Percentiles rank a stretch among this genome's conserved stretches.
phyloP scores from a whole-genome alignment of 1,284 basidiomycete genomes.

The Sanghuangporus sanghuang region DNA sequence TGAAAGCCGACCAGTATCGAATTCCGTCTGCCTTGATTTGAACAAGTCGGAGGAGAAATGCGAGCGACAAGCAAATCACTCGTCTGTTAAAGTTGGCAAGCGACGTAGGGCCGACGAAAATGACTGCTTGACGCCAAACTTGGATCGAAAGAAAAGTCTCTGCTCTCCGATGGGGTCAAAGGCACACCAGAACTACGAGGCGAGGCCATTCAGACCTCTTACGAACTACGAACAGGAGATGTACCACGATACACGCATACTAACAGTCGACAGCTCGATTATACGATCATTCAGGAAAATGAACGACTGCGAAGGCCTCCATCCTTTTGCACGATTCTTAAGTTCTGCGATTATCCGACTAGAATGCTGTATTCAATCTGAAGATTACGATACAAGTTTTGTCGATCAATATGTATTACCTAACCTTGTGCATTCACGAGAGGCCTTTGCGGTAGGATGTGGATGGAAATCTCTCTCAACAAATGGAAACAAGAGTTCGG shows the following conservation, averaged over 20 bases:
- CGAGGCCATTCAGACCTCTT: not conserved
- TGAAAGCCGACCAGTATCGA: not conserved
- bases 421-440: not conserved
- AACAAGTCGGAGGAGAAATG: not conserved
- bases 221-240: not conserved
- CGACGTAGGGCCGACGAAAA: not conserved
- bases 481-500: not conserved
- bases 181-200: not conserved
- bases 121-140: too few relatives aligned
- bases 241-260: not conserved
- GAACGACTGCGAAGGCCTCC: not conserved
- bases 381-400: not conserved
- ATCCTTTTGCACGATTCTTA: not conserved
- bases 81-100: not conserved
- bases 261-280: not conserved
- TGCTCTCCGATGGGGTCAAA: not conserved
- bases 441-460: not conserved
- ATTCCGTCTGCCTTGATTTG: not conserved
- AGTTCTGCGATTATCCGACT: not conserved
- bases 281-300: too few relatives aligned
- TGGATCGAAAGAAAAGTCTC: not conserved
- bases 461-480: not conserved
- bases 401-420: not conserved
- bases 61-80: not conserved
- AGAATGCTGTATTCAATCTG: not conserved